Conservation (phyloP, 78 protist genomes). For the Bodo saltans region DNA sequence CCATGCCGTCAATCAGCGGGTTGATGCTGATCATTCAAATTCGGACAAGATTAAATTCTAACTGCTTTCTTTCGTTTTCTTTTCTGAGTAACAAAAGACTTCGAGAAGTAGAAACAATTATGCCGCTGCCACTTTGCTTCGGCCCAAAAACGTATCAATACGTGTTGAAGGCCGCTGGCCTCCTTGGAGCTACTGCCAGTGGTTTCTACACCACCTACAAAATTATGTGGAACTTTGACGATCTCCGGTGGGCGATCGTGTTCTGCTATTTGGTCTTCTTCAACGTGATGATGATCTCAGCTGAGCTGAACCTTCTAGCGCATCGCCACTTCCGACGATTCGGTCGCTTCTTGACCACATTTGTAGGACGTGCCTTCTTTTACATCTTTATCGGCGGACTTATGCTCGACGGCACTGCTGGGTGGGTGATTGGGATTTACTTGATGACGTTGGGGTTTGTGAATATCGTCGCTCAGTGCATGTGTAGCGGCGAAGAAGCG, state of each 20-base stretch:
- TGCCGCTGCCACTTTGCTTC: background rate
- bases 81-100: too few species aligned
- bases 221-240: background rate
- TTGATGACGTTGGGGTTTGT: too few species aligned
- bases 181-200: background rate
- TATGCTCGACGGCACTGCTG: background rate
- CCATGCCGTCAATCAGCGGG: too few species aligned
- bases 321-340: background rate
- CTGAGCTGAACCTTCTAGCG: background rate
- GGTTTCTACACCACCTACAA: background rate
- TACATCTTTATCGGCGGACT: background rate
- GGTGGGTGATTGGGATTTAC: too few species aligned
- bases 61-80: too few species aligned
- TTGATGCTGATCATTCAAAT: too few species aligned
- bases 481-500: too few species aligned
- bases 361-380: background rate
- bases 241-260: background rate
- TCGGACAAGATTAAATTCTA: too few species aligned
- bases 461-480: too few species aligned
- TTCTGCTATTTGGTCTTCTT: background rate
- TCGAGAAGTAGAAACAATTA: too few species aligned
- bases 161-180: background rate
- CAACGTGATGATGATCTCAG: background rate
- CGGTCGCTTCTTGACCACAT: background rate
- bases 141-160: background rate